Evolutionary conservation across 176 grass and related monocot genomes (phyloP), one percentile per base, ranked within the genome.

Genomic region (Triticum turgidum): DNA sequence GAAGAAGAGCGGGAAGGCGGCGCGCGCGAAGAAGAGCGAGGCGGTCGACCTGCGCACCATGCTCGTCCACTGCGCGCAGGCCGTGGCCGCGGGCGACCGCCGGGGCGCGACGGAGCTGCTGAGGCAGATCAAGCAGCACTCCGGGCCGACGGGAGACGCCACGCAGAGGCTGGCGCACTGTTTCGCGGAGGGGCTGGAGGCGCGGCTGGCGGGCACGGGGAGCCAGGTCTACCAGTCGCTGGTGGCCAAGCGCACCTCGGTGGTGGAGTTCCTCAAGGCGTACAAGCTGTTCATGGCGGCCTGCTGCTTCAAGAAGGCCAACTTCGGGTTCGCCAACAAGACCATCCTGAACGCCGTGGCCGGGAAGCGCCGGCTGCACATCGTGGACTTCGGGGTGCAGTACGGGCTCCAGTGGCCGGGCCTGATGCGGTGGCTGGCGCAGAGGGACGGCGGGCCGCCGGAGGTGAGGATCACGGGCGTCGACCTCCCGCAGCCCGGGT

Each of bases 171-270:
- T 95, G 32, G 90, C 93, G 9, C 24, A 82, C 24, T 92, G 86
- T n/a, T 92, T 95, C 34, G 65, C 83, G 1, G 76, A 95, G 21
- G 93, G 90, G 5, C 88, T 95, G 25, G 88, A 95, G 17, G 86
- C 86, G 5, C 82, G 91, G 7, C 69, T 95, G 6, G 88, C 86
- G 0, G 93, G 93, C 56, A 92, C 76, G 1, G 84, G 90, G 21
- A 95, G 90, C 70, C 61, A 83, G 24, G 34, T 91, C 11, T 95
- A 95, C 76, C 64, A 15, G 5, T 83, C 42, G 12, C 83, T 86
- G 22, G 1, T 88, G 52, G 58, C 65, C 10, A 80, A 80, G 21
- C 72, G 80, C 32, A 86, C 61, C 32, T 74, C 91, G 0, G 49
- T 49, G 3, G 67, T 83, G 49, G 84, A 92, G 0, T 71, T 47